Percentiles rank a stretch among this genome's conserved stretches.
These are phyloP conservation scores for Teratosphaeriaceae sp. DNA, from an alignment of 2,329 filamentous ascomycete species.

Conservation along the genomic window DNA sequence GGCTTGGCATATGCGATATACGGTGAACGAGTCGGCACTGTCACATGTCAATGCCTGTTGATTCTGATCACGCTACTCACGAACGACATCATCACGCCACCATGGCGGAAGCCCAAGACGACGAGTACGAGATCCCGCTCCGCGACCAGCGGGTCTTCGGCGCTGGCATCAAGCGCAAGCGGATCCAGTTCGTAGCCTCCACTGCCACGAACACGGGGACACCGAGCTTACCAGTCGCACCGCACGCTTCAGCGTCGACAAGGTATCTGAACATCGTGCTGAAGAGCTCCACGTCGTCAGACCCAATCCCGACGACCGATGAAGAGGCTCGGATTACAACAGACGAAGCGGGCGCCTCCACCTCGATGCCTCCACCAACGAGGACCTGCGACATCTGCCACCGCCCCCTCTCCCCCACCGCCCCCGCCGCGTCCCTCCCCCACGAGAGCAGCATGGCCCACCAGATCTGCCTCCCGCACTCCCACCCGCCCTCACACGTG, in stretches of 20 bases:
- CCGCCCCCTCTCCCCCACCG: conserved; percentile 23
- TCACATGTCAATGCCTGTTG: too few species aligned
- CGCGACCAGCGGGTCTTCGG: conserved; percentile 55
- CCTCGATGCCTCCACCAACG: conserved; percentile 11
- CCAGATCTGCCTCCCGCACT: conserved; percentile 62
- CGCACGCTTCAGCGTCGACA: conserved; percentile 38
- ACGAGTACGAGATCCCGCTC: conserved; percentile 53
- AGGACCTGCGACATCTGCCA: conserved; percentile 33
- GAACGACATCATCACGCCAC: too few species aligned
- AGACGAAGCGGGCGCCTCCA: neutral
- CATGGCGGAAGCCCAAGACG: too few species aligned
- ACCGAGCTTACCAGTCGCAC: conserved; percentile 11
- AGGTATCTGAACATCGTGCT: conserved; percentile 63
- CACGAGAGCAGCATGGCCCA: conserved; percentile 63
- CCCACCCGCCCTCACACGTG: conserved; percentile 64
- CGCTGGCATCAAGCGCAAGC: conserved; percentile 56
- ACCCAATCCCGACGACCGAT: neutral
- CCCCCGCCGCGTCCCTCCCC: conserved; percentile 12
- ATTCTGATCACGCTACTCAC: too few species aligned
- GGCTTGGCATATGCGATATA: too few species aligned
- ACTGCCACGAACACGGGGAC: conserved; percentile 8
- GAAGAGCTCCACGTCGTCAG: conserved; percentile 32
- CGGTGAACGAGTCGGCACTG: too few species aligned
- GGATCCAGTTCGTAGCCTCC: conserved; percentile 53
- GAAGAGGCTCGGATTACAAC: neutral